Evolutionary conservation across 495 filamentous ascomycete species (phyloP), one percentile per base, ranked within the genome.

Genomic region (Lasiosphaeria hispida): DNA sequence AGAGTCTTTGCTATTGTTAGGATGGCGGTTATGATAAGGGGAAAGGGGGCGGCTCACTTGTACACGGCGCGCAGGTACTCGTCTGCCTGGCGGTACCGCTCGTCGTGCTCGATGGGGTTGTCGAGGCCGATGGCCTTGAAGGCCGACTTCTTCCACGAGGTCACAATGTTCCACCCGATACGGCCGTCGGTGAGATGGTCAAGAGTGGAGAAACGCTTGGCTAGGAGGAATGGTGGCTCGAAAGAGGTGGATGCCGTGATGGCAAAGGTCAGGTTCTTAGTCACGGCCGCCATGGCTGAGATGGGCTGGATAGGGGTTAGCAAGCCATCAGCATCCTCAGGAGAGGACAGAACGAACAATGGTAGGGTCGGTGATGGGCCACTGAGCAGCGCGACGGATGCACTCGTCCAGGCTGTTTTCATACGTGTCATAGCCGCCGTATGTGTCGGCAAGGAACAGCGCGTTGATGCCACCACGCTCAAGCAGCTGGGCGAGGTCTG

Each of bases 111-210:
- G 35, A 84, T 82, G 0, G 78, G 79, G 18, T 62, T 76, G 9
- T 85, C 78, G 10, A 83, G 63, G 0, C 83, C 84, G 49, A 85
- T 80, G 5, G 80, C 80, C 58, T 83, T 82, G 59, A 81, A 80
- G 6, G 83, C 82, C 0, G 79, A 70, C 54, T 85, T 83, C 64
- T 80, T 81, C 68, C 79, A 87, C 0, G 75, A 79, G 5, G 83
- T 86, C 11, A 87, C 83, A 38, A 88, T 85, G 55, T 87, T 88
- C 85, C 84, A 87, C 0, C 79, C 84, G 39, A 87, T 69, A 4
- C 83, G 74, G 0, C 83, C 84, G 0, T 79, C 71, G 0, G 82
- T 86, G 15, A 85, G 70, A 62, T 87, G 84, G 53, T 87, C 83
- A n/a, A 87, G 61, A 0, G 83, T 85, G 0, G 83, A 86, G 48